A percentile compares a stretch with the other conserved stretches of the same genome.
Conservation (phyloP, 495 filamentous ascomycete species). For the Aspergillus nidulans region DNA sequence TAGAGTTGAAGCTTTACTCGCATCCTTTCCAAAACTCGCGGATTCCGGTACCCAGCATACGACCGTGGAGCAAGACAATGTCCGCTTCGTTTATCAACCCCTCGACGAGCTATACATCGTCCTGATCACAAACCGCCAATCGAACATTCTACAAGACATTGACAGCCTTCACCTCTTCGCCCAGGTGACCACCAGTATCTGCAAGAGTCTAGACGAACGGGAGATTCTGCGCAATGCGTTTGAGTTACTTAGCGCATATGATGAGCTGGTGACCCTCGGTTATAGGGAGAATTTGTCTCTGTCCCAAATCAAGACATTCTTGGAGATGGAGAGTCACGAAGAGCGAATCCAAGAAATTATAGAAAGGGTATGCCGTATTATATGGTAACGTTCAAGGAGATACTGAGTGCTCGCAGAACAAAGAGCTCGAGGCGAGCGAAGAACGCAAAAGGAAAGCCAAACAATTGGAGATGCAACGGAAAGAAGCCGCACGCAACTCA, state of each 20-base stretch:
- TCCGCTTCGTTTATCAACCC: slow-evolving; percentile 98
- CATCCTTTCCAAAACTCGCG: slow-evolving; percentile 94
- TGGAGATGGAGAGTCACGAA: slow-evolving; percentile 99
- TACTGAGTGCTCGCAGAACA: slow-evolving; percentile 61
- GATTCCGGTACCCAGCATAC: slow-evolving; percentile 95
- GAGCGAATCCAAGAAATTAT: slow-evolving; percentile 98
- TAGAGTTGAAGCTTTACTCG: slow-evolving; percentile 90
- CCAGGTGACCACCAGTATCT: slow-evolving; percentile 92
- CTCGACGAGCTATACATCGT: slow-evolving; percentile 99
- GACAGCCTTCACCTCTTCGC: slow-evolving; percentile 96
- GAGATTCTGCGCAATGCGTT: slow-evolving; percentile 93
- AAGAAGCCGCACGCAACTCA: slow-evolving; percentile 68
- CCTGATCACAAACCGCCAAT: slow-evolving; percentile 97
- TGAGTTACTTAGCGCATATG: slow-evolving; percentile 91
- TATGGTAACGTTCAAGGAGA: background rate
- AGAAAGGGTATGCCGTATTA: slow-evolving; percentile 59
- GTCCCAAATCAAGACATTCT: slow-evolving; percentile 94
- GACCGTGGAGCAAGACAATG: slow-evolving; percentile 97
- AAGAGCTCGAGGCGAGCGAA: slow-evolving; percentile 95
- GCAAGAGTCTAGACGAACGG: slow-evolving; percentile 91
- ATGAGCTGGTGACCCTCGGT: slow-evolving; percentile 90
- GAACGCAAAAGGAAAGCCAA: slow-evolving; percentile 98
- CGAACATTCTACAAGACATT: slow-evolving; percentile 98
- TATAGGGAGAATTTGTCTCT: slow-evolving; percentile 94
- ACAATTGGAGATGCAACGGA: slow-evolving; percentile 96